Evolutionary conservation across 1,284 basidiomycete genomes (phyloP), one percentile per base, ranked within the genome.

Genomic region (Cerioporus squamosus): DNA sequence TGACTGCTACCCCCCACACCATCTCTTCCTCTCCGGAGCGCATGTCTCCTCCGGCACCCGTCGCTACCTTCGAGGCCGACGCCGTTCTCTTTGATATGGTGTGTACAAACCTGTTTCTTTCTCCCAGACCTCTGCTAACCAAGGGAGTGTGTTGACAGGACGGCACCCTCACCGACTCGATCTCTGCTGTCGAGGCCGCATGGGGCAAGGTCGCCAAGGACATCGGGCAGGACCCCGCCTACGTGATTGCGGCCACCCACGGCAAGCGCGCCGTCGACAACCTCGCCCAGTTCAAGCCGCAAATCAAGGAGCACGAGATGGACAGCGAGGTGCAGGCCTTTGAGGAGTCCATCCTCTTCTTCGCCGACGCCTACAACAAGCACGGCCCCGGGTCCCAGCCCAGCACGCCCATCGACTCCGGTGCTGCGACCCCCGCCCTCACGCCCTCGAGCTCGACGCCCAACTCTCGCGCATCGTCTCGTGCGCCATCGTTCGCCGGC

Each of bases 61-160:
- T 10, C 23, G 57, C 66, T 33, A 70, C 72, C 17, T 84, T 86
- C 72, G 72, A 73, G 65, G 82, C 75, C 53, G 85, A 89, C 61
- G 88, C 86, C 62, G 86, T 86, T 70, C 77, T 90, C 66, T 90
- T 90, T 70, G 88, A 89, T 72, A 90, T 90, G 88, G 87, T 86
- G 66, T 60, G 81, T 74, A 12, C 22, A 40, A 51, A 44, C 40
- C 49, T 20, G 22, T 33, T 42, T 40, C 20, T 5, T 36, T n/a
- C 20, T 44, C 42, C 20, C 29, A 62, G 46, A 43, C 36, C 29
- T 6, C n/a, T 55, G 44, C 50, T 59, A 52, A 61, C 58, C 64
- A 36, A 65, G 42, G 54, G 33, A 61, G 45, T 60, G 54, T 45
- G 54, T 49, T 55, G 20, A 53, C 63, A 88, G 86, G 86, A 88